Evolutionary conservation across 179 eudicot genomes (phyloP).

Genomic region (Beta corolliflora): DNA sequence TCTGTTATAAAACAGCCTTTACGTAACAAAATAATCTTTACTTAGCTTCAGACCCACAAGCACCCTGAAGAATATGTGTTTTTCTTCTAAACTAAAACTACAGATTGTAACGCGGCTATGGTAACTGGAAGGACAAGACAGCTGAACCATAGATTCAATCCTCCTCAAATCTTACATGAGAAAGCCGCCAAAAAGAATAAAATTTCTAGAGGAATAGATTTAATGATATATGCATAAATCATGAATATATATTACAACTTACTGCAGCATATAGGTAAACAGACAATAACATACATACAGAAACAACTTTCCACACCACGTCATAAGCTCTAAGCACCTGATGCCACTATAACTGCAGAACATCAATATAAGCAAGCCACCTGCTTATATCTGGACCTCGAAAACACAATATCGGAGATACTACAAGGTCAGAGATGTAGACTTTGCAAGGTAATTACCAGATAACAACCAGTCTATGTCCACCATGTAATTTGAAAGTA

Average conservation of each 20-base stretch:
- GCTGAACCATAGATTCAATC: not conserved
- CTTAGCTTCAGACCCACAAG: not conserved
- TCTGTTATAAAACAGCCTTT: not conserved
- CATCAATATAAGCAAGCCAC: not conserved
- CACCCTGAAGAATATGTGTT: not conserved
- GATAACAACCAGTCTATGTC: slow-evolving; percentile 93
- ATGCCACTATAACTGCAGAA: slow-evolving; percentile 1
- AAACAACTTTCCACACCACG: not conserved
- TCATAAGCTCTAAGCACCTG: slow-evolving; percentile 3
- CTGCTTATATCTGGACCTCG: not conserved
- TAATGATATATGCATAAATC: not conserved
- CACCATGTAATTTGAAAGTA: slow-evolving; percentile 97
- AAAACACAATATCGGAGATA: not conserved
- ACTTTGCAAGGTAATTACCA: slow-evolving; percentile 44
- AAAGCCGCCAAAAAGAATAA: not conserved
- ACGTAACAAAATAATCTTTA: not conserved
- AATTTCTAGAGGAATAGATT: not conserved
- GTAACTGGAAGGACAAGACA: not conserved
- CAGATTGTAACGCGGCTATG: not conserved
- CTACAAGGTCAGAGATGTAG: not conserved
- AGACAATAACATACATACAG: not conserved
- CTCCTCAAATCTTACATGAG: not conserved
- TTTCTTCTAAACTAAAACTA: not conserved
- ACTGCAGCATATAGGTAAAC: not conserved
- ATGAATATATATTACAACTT: not conserved